Percentiles rank a stretch among this genome's conserved stretches.
Conservation (phyloP, 228 moss, liverwort and hornwort genomes). For the Sphagnum fallax region DNA sequence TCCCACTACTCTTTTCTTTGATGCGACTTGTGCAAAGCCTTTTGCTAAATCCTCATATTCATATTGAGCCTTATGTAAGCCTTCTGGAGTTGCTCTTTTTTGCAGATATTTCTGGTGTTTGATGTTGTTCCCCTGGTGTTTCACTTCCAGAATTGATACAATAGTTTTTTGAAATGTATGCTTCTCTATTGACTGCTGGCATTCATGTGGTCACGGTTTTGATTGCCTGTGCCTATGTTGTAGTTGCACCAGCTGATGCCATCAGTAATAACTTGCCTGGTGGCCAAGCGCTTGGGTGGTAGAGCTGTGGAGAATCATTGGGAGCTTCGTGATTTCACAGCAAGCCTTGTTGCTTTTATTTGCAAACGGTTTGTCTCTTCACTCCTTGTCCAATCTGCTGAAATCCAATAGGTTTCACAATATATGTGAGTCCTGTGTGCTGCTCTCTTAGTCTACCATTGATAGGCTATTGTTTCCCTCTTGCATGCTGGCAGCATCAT, state of each 20-base stretch:
- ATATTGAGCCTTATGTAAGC: conserved; percentile 92
- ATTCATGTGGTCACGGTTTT: background rate
- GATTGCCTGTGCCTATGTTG: conserved; percentile 8
- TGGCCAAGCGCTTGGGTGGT: conserved; percentile 91
- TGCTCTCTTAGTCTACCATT: too few species aligned
- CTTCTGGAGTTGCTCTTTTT: background rate
- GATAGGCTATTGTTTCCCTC: too few species aligned
- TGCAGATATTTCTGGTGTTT: background rate
- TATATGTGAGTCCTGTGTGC: too few species aligned
- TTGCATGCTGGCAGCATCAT: too few species aligned
- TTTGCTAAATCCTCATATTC: conserved; percentile 84
- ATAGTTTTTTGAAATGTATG: too few species aligned
- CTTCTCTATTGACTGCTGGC: too few species aligned
- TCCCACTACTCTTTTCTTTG: conserved; percentile 81
- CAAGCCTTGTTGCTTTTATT: conserved; percentile 87
- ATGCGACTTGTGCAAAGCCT: conserved; percentile 98
- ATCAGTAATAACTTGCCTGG: conserved; percentile 93
- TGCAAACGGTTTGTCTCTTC: conserved; percentile 62
- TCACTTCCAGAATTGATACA: too few species aligned
- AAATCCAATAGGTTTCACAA: too few species aligned
- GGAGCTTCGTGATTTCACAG: conserved; percentile 97
- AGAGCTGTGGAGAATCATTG: conserved; percentile 88
- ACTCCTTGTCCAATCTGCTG: background rate
- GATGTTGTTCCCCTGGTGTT: too few species aligned
- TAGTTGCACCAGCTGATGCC: conserved; percentile 99